phyloP scores from a whole-genome alignment of 2,329 filamentous ascomycete genomes.

The Diaporthe vexans region DNA sequence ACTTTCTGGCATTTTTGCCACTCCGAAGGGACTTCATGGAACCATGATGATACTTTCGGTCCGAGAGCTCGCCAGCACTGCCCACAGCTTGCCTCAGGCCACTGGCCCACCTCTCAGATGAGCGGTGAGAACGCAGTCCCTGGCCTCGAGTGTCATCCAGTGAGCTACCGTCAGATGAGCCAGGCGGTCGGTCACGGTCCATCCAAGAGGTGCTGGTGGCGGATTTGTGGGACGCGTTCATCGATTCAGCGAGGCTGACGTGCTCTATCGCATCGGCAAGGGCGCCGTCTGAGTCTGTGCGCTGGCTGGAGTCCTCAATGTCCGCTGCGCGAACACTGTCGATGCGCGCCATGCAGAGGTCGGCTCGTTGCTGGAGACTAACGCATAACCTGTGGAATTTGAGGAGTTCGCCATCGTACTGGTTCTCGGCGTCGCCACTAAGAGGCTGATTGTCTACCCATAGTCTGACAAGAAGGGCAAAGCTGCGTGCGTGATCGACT shows the following conservation, averaged over 20 bases:
- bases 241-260: conserved; percentile 54
- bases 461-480: conserved; percentile 84
- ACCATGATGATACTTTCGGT: conserved; percentile 17
- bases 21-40: conserved; percentile 49
- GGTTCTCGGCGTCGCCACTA: conserved; percentile 50
- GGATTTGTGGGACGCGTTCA: conserved; percentile 54
- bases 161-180: conserved; percentile 66
- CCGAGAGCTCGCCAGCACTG: conserved; percentile 14
- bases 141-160: conserved; percentile 49
- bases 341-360: conserved; percentile 65
- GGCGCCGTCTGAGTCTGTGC: conserved; percentile 46
- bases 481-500: conserved; percentile 88
- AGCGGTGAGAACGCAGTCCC: conserved; percentile 46
- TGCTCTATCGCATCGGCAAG: conserved; percentile 65
- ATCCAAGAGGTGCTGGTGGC: conserved; percentile 49
- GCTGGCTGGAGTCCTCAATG: conserved; percentile 48
- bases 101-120: conserved; percentile 35
- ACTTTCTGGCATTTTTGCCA: conserved; percentile 57
- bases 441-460: conserved; percentile 73
- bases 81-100: conserved; percentile 24
- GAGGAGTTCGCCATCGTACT: conserved; percentile 66
- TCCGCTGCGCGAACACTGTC: conserved; percentile 60
- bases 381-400: conserved; percentile 67
- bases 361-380: conserved; percentile 64
- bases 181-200: conserved; percentile 58